phyloP scores from a whole-genome alignment of 345 rosid genomes.

The Eucalyptus pumila region DNA sequence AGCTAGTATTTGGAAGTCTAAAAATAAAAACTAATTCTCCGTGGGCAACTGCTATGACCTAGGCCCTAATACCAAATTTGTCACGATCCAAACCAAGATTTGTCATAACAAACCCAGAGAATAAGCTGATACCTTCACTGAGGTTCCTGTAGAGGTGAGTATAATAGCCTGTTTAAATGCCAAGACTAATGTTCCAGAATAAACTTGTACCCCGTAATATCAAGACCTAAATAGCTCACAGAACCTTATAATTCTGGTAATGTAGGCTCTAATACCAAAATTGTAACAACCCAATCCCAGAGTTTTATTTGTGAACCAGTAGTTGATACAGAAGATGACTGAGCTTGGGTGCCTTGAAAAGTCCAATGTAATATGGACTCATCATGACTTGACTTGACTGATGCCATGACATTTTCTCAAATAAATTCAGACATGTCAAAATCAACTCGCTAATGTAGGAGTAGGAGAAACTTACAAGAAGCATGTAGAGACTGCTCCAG shows the following conservation, averaged over 20 bases:
- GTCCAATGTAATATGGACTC: too few species aligned
- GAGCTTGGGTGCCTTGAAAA: too few species aligned
- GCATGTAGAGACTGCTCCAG: not conserved
- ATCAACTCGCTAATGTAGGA: not conserved
- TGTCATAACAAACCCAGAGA: not conserved
- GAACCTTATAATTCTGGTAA: not conserved
- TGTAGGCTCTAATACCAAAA: too few species aligned
- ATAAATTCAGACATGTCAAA: too few species aligned
- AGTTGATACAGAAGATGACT: too few species aligned
- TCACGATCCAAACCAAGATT: not conserved
- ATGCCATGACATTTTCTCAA: too few species aligned
- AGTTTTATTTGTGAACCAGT: too few species aligned
- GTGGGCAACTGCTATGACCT: not conserved
- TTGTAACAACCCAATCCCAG: too few species aligned
- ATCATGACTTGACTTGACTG: too few species aligned
- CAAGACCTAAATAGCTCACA: not conserved
- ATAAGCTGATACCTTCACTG: not conserved
- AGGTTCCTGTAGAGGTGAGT: not conserved
- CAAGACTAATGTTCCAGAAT: not conserved
- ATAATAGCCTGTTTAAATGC: not conserved
- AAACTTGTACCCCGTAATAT: not conserved
- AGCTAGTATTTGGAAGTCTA: not conserved
- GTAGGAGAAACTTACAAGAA: not conserved
- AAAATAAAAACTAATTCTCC: not conserved
- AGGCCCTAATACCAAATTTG: not conserved